A percentile compares a stretch with the other conserved stretches of the same genome.
phyloP scores from a whole-genome alignment of 306 rosid genomes.

The Ceratonia siliqua region DNA sequence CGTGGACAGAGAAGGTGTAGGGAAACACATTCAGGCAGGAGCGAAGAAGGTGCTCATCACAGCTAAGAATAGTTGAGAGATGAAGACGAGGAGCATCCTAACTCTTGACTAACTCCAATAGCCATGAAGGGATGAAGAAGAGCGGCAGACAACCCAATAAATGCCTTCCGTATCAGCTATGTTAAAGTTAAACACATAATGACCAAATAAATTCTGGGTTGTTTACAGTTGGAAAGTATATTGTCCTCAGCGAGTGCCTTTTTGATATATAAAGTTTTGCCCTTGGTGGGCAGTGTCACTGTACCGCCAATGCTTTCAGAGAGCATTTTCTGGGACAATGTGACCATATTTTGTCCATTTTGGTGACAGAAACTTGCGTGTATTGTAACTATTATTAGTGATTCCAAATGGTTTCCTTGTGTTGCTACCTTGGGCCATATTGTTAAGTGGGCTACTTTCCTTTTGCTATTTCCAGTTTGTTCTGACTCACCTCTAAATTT shows the following conservation, averaged over 20 bases:
- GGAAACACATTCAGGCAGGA: too few species aligned
- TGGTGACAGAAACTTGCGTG: background rate
- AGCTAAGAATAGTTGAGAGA: too few species aligned
- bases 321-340: conserved; percentile 3
- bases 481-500: background rate
- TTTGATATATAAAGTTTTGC: conserved; percentile 21
- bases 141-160: too few species aligned
- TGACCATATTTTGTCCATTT: conserved; percentile 17
- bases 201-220: too few species aligned
- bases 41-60: too few species aligned
- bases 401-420: background rate
- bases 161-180: too few species aligned
- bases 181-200: too few species aligned
- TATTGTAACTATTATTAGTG: background rate
- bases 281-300: conserved; percentile 33
- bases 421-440: background rate
- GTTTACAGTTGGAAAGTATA: too few species aligned
- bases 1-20: too few species aligned
- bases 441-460: background rate
- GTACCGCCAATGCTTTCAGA: background rate
- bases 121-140: too few species aligned
- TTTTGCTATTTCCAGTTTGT: background rate
- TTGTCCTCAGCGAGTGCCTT: conserved; percentile 1
- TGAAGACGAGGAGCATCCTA: too few species aligned
- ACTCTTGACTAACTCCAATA: too few species aligned